Percentiles rank a stretch among this genome's conserved stretches.
Evolutionary conservation across 345 rosid genomes (phyloP).

Genomic region (Iberis pinnata): DNA sequence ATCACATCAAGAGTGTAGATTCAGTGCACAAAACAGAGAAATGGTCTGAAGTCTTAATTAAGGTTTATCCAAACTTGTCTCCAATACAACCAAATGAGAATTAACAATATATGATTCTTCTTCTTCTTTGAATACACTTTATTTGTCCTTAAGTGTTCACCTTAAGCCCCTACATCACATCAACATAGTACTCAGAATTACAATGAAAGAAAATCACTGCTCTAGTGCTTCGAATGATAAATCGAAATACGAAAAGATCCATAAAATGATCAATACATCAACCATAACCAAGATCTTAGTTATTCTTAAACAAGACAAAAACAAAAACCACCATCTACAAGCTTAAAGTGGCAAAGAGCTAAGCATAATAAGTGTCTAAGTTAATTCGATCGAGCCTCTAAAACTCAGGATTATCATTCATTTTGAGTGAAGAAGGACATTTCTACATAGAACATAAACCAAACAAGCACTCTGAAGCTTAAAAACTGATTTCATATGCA

Average conservation of each 20-base stretch:
- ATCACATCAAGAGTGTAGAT: not conserved
- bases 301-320: not conserved
- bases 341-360: too few species aligned
- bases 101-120: not conserved
- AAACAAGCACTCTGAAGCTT: too few species aligned
- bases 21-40: too few species aligned
- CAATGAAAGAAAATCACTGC: not conserved
- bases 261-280: not conserved
- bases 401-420: too few species aligned
- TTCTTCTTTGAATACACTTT: conserved; percentile 25
- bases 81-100: conserved; percentile 22
- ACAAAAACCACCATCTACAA: too few species aligned
- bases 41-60: too few species aligned
- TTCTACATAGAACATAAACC: too few species aligned
- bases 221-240: not conserved
- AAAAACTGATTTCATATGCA: too few species aligned
- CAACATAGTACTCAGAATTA: conserved; percentile 8
- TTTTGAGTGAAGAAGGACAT: too few species aligned
- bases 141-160: conserved; percentile 15
- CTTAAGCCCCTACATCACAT: conserved; percentile 18
- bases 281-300: not conserved
- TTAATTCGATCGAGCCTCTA: too few species aligned
- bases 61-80: conserved; percentile 9
- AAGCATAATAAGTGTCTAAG: too few species aligned
- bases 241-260: conserved; percentile 6